phyloP scores from a whole-genome alignment of 2,329 filamentous ascomycete genomes.

The Cladosporium sp. region DNA sequence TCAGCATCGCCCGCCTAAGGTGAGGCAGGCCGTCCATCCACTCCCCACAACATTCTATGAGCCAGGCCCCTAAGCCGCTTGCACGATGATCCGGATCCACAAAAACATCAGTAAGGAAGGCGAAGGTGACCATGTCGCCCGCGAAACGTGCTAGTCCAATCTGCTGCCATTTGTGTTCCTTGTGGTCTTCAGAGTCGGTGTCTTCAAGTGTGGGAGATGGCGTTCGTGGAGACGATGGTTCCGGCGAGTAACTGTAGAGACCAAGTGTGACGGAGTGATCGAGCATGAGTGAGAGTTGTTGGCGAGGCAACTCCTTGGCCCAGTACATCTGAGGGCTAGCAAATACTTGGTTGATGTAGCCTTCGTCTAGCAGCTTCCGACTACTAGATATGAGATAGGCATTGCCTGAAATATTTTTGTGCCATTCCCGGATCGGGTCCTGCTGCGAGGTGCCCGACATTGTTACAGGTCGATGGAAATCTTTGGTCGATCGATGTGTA shows the following conservation, averaged over 20 bases:
- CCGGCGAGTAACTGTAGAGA: conserved; percentile 21
- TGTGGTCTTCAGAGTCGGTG: not conserved
- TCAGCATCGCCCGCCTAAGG: conserved; percentile 21
- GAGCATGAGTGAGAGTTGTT: conserved; percentile 21
- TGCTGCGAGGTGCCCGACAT: not conserved
- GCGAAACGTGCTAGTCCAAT: conserved; percentile 28
- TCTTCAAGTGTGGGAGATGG: conserved; percentile 20
- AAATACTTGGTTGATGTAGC: conserved; percentile 27
- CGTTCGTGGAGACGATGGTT: conserved; percentile 23
- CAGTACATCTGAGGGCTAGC: conserved; percentile 28
- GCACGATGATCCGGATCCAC: conserved; percentile 18
- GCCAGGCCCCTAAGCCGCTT: conserved; percentile 23
- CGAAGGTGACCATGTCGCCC: conserved; percentile 25
- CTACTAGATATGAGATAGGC: conserved; percentile 20
- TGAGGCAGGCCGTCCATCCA: conserved; percentile 19
- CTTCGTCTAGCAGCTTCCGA: conserved; percentile 16
- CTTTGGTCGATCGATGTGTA: no score
- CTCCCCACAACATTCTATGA: conserved; percentile 22
- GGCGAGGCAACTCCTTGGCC: conserved; percentile 21
- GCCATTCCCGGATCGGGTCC: not conserved
- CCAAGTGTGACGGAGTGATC: conserved; percentile 26
- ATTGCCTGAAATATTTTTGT: not conserved
- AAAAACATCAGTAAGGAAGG: conserved; percentile 28
- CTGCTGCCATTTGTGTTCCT: conserved; percentile 16
- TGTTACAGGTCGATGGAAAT: no score